These are phyloP conservation scores for Lichtheimia hyalospora DNA, from an alignment of 371 early-diverging fungal species.

Conservation along the genomic window DNA sequence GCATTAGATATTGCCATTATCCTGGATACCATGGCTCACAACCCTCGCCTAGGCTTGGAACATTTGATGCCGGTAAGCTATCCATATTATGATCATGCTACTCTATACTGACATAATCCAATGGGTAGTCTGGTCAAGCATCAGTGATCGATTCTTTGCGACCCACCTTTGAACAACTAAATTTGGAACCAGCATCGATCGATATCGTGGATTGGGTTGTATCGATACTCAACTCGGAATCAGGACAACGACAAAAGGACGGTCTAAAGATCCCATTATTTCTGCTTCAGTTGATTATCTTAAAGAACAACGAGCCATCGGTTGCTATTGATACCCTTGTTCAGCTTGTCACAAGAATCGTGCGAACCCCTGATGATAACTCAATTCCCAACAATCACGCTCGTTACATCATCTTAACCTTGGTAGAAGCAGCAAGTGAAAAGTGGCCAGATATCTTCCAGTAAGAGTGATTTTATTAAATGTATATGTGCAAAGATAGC, in stretches of 20 bases:
- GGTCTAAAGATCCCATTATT: conserved; percentile 39
- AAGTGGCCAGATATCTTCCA: conserved; percentile 43
- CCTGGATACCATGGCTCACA: conserved; percentile 40
- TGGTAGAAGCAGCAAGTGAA: conserved; percentile 32
- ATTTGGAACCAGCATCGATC: conserved; percentile 34
- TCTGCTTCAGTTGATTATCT: conserved; percentile 26
- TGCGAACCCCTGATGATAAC: conserved; percentile 12
- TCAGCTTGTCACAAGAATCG: conserved; percentile 28
- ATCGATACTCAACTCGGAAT: conserved; percentile 13
- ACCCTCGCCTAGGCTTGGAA: conserved; percentile 21
- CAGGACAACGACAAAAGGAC: conserved; percentile 14
- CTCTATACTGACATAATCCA: not conserved
- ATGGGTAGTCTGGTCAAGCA: conserved; percentile 28
- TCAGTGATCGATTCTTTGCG: conserved; percentile 33
- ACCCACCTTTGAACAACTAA: conserved; percentile 36
- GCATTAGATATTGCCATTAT: conserved; percentile 44
- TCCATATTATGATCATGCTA: not conserved
- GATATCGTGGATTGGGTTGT: conserved; percentile 40
- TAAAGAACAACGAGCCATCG: conserved; percentile 19
- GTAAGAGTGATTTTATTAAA: conserved; percentile 10
- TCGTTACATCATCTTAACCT: conserved; percentile 28
- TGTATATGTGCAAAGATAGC: not conserved
- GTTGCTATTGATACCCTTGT: conserved; percentile 30
- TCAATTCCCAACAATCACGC: not conserved
- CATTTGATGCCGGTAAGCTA: conserved; percentile 35